Evolutionary conservation across 345 rosid species (phyloP), one percentile per base, ranked within the genome.

Genomic region (Lumnitzera racemosa): DNA sequence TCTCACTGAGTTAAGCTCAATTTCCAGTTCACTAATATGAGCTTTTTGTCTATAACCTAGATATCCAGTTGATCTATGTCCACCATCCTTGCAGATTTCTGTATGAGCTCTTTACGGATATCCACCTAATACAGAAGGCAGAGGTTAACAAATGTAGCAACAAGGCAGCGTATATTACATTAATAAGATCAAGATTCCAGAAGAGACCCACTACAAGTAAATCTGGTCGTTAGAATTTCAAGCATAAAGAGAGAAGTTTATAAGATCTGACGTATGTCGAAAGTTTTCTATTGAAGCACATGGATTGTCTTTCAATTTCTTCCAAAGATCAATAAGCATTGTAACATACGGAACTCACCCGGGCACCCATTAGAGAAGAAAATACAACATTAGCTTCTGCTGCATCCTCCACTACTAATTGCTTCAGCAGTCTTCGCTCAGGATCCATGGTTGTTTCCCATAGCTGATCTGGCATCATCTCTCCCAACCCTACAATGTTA

Each of bases 391-490:
- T 86, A 1, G 97, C 87, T 81, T 80, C 87, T 0, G 88, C 96
- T 1, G 83, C 87, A 70, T 95, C 97, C 57, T 90, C 94, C 2
- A 95, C 79, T 16, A 81, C 85, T 58, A 95, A 70, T 72, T 78
- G 96, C 85, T 82, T 90, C 68, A 95, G 74, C 62, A 90, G 51
- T 77, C 99, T 83, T 70, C 55, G 78, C 43, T 88, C 85, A 24
- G 96, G 96, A 81, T 90, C 81, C 96, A 95, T 66, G 3, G 97
- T 95, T 61, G 99, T 95, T 72, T 90, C 97, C 97, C 99, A 95
- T 12, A 95, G 82, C 76, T 95, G 99, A 15, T 15, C 47, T 61
- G 99, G 97, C 99, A 95, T 90, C 99, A 95, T 95, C 80, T 95
- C 97, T 76, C 99, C 97, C 78, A 90, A 77, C 16, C 97, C 99